Conservation (phyloP, 495 filamentous ascomycete genomes). For the Amniculicola lignicola region DNA sequence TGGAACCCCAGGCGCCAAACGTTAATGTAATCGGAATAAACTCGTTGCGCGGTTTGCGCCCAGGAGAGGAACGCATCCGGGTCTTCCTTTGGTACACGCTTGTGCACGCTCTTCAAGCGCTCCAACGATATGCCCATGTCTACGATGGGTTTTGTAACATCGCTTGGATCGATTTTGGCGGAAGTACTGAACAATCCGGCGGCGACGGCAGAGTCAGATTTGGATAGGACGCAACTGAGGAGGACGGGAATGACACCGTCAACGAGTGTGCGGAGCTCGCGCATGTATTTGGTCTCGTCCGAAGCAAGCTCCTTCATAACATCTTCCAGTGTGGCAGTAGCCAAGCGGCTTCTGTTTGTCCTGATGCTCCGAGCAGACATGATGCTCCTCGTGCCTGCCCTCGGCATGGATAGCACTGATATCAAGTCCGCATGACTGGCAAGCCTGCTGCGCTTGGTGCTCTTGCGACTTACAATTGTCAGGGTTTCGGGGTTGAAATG, state of each 20-base stretch:
- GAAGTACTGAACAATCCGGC: slow-evolving; percentile 65
- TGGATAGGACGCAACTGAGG: slow-evolving; percentile 77
- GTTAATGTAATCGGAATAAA: slow-evolving; percentile 84
- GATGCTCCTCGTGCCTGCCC: slow-evolving; percentile 40
- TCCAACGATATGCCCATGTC: slow-evolving; percentile 93
- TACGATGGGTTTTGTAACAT: slow-evolving; percentile 82
- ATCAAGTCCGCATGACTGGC: slow-evolving; percentile 93
- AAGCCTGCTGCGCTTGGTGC: slow-evolving; percentile 62
- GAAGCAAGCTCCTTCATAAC: slow-evolving; percentile 75
- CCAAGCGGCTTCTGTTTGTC: slow-evolving; percentile 62
- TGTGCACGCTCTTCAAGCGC: slow-evolving; percentile 74
- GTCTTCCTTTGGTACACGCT: slow-evolving; percentile 68
- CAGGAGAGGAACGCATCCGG: slow-evolving; percentile 68
- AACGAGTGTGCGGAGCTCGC: slow-evolving; percentile 88
- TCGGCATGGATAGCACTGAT: slow-evolving; percentile 79
- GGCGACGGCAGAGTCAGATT: slow-evolving; percentile 60
- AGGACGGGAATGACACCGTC: slow-evolving; percentile 96
- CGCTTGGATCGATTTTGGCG: slow-evolving; percentile 52
- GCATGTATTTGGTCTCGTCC: slow-evolving; percentile 87
- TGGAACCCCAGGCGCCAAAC: slow-evolving; percentile 94
- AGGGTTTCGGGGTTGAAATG: slow-evolving; percentile 26
- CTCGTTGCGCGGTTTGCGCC: slow-evolving; percentile 69
- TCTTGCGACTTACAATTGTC: slow-evolving; percentile 35
- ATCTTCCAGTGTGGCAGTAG: slow-evolving; percentile 65
- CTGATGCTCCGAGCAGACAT: slow-evolving; percentile 62